Evolutionary conservation across 768 basidiomycete species (phyloP), one percentile per base, ranked within the genome.

Genomic region (Cystoderma amianthinum): DNA sequence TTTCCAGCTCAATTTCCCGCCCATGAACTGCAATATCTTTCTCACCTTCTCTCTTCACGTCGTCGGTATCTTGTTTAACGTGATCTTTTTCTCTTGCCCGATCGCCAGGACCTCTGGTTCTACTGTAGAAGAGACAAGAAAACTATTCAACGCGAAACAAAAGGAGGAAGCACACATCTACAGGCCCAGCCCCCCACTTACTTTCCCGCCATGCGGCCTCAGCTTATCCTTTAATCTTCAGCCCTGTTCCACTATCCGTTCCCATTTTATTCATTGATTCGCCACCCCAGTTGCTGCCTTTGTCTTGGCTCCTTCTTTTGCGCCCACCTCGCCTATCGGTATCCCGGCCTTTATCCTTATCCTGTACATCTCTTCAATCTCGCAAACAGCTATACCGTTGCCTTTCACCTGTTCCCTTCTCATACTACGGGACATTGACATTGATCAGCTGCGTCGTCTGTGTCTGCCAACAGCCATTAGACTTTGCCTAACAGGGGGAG

Each of bases 181-280:
- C 49, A 38, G 48, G 36, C 21, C 63, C 67, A 22, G 62, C 65
- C 1, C 77, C 78, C 72, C 72, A 71, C 58, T 69, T 77, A 55
- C 67, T 72, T 62, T 66, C 73, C 53, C 62, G 67, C 46, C 69
- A 76, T 49, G 71, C 72, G 11, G 60, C 61, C 43, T 75, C 78
- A 6, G 71, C 74, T 52, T 85, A 84, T 10, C 86, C 86, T 54
- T 82, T 84, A 57, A 89, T 89, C 57, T 80, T 85, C 34, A 89
- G 58, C 51, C 83, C 83, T 5, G 46, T 37, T 17, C 41, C 25
- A 28, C 25, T 28, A n/a, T 28, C 25, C 7, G n/a, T n/a, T 7
- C n/a, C 25, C 25, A 28, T 28, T n/a, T 28, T 28, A 48, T 43
- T 56, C 59, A 7, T 54, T 57, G 36, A 59, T 60, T 43, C 60